Base-by-base conservation (phyloP, 805 yeast species). In the Ogataea angusta region DNA sequence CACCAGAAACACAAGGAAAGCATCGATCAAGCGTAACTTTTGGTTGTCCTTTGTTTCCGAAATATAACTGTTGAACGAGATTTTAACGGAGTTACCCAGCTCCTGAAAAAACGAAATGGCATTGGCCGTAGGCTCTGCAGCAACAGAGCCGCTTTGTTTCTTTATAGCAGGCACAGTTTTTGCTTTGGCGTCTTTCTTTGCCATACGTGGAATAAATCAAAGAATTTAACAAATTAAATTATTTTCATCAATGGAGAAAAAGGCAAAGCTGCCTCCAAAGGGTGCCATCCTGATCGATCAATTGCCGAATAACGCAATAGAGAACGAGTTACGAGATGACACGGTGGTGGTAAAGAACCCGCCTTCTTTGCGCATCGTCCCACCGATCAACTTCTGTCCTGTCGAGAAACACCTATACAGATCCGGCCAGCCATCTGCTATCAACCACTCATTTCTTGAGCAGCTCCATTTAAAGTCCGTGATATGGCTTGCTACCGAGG, bases 401-500 rank as follows among this genome's bases (percentile, higher is more conserved):
- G 98, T 93, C 10, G 98, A 93, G 57, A 73, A 82, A 36, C 80
- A 82, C 47, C 67, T 91, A 33, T 91, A 90, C 63, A 69, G 99
- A 27, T 82, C 93, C 10, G 98, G 98, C 0, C 97, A 89, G 62
- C 99, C 99, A 12, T 80, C 95, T 10, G 82, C 89, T n/a, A 82
- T 91, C 42, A 93, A 89, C 61, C 90, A 90, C 63, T 82, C 91
- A 36, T 93, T 91, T 57, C 63, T 93, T 24, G 72, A 80, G 44
- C 83, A 85, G 49, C 69, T 91, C 45, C 72, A 83, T 42, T 69
- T 91, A 38, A 80, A 79, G 41, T 84, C 95, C 4, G 84, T 93
- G 24, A 76, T 93, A 5, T 91, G 99, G 99, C 70, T 93, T 32
- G 96, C 97, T 1, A 83, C 85, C 26, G 99, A 91, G 58, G 99